These are phyloP conservation scores for Raddia distichophylla DNA, from an alignment of 176 grass and related monocot genomes.

Conservation along the genomic window DNA sequence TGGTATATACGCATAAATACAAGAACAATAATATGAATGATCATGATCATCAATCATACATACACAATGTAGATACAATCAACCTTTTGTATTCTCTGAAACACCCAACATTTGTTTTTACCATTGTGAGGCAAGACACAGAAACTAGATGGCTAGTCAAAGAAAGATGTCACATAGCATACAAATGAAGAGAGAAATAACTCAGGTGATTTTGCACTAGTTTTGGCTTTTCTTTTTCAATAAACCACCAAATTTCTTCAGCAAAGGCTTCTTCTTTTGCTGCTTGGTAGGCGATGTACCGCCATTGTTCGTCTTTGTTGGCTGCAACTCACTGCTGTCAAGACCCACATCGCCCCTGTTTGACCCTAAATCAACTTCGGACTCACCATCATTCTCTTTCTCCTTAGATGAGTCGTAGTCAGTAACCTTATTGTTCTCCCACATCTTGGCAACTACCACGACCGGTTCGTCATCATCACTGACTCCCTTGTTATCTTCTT, in stretches of 20 bases:
- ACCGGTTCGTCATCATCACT: conserved; percentile 54
- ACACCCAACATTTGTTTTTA: conserved; percentile 45
- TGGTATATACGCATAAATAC: conserved; percentile 40
- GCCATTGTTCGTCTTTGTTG: conserved; percentile 34
- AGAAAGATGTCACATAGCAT: conserved; percentile 46
- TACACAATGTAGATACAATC: conserved; percentile 48
- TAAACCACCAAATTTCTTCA: conserved; percentile 82
- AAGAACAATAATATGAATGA: conserved; percentile 31
- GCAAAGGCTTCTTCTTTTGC: conserved; percentile 84
- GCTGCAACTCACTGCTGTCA: conserved; percentile 48
- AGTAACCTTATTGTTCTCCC: conserved; percentile 59
- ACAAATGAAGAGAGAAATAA: conserved; percentile 27
- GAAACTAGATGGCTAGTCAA: conserved; percentile 50
- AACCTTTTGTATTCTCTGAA: conserved; percentile 49
- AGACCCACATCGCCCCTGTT: conserved; percentile 48
- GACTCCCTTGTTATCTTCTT: conserved; percentile 47
- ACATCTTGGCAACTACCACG: conserved; percentile 55
- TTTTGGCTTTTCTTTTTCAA: conserved; percentile 81
- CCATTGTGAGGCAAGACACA: conserved; percentile 24
- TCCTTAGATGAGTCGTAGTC: conserved; percentile 55
- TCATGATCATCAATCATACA: conserved; percentile 37
- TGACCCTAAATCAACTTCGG: conserved; percentile 60
- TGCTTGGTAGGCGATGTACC: conserved; percentile 49
- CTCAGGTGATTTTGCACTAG: conserved; percentile 47
- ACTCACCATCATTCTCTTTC: conserved; percentile 47